These are phyloP conservation scores for Emergomyces orientalis DNA, from an alignment of 2,329 filamentous ascomycete species.

Conservation along the genomic window DNA sequence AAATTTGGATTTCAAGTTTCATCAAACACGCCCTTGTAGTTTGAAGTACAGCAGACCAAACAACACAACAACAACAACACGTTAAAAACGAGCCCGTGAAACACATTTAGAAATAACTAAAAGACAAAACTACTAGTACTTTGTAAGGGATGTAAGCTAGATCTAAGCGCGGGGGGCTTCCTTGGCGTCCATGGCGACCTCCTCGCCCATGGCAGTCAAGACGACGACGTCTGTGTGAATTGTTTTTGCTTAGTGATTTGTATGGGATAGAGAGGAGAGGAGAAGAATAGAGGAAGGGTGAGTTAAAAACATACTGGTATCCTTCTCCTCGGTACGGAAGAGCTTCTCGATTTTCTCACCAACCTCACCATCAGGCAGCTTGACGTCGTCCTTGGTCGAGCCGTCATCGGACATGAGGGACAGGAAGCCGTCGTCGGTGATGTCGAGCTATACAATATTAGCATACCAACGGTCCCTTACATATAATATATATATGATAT, in stretches of 20 bases:
- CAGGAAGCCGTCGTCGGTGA: conserved; percentile 89
- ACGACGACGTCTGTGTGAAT: conserved; percentile 65
- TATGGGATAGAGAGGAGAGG: not conserved
- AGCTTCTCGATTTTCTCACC: conserved; percentile 77
- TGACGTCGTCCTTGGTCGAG: conserved; percentile 88
- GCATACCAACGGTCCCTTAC: not conserved
- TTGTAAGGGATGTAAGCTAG: not conserved
- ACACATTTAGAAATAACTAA: not conserved
- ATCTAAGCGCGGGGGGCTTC: conserved; percentile 54
- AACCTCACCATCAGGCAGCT: conserved; percentile 79
- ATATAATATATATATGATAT: conserved; percentile 19
- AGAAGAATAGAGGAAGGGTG: not conserved
- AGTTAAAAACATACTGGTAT: conserved; percentile 63
- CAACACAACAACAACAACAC: not conserved
- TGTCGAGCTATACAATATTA: conserved; percentile 58
- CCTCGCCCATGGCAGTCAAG: conserved; percentile 92
- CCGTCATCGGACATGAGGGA: conserved; percentile 85
- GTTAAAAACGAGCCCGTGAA: not conserved
- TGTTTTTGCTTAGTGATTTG: not conserved
- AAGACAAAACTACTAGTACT: not conserved
- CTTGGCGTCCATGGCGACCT: conserved; percentile 86
- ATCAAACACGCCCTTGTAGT: not conserved
- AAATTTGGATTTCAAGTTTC: not conserved
- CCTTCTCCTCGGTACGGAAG: conserved; percentile 77
- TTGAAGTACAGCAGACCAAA: not conserved